A percentile compares a stretch with the other conserved stretches of the same genome.
These are phyloP conservation scores for Geotrichum bryndzae DNA, from an alignment of 1,139 yeast genomes.

Conservation along the genomic window DNA sequence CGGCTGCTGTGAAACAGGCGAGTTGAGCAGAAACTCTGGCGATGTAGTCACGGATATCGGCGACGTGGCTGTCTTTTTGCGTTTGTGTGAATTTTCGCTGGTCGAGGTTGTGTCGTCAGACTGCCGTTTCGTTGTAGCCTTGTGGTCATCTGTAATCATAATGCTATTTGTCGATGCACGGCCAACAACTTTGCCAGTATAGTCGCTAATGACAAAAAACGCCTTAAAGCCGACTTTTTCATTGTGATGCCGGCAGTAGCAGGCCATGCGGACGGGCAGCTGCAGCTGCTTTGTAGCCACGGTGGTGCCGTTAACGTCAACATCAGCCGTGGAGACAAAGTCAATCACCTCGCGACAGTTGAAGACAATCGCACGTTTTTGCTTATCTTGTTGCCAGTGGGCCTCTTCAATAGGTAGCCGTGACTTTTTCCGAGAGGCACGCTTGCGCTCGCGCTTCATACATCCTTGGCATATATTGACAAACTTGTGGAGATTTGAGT, in stretches of 20 bases:
- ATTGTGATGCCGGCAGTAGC: conserved; percentile 89
- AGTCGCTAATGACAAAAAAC: conserved; percentile 59
- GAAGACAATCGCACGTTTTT: conserved; percentile 77
- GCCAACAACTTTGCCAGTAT: conserved; percentile 57
- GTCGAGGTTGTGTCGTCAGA: not conserved
- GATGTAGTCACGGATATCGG: not conserved
- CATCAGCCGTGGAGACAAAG: conserved; percentile 46
- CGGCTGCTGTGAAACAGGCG: conserved; percentile 3
- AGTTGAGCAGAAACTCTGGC: not conserved
- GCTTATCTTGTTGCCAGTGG: conserved; percentile 67
- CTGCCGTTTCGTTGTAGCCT: conserved; percentile 34
- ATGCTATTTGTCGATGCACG: conserved; percentile 66
- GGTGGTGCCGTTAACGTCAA: conserved; percentile 34
- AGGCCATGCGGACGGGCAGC: conserved; percentile 78
- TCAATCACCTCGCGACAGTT: conserved; percentile 81
- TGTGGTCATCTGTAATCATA: conserved; percentile 88
- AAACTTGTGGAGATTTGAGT: conserved; percentile 38
- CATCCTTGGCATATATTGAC: conserved; percentile 80
- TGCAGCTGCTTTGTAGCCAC: conserved; percentile 41
- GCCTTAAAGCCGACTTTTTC: conserved; percentile 72
- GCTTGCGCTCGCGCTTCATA: conserved; percentile 79
- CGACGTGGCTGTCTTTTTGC: not conserved
- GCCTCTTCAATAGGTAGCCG: conserved; percentile 58
- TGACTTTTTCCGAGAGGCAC: conserved; percentile 72
- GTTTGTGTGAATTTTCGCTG: not conserved